Evolutionary conservation across 73 alveolate genomes (phyloP), one percentile per base, ranked within the genome.

Genomic region (Uronychia setigera): DNA sequence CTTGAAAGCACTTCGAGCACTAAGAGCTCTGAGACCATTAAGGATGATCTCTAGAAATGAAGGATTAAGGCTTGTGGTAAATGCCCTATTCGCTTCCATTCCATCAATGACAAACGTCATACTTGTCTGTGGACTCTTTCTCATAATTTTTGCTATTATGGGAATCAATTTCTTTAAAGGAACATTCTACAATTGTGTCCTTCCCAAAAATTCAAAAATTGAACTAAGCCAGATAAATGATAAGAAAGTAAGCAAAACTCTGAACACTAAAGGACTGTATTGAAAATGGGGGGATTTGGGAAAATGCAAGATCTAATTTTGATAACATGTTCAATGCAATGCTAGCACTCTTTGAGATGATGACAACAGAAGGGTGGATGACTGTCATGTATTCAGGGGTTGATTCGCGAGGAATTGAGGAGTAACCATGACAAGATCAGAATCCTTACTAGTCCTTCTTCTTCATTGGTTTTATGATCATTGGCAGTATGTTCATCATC

Each of bases 331-430:
- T 89, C 58, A 31, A 31, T 26, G 82, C 89, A 0, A 30, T 57
- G 35, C 67, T 78, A 1, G 35, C 95, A 0, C 81, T 89, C 34
- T 89, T 89, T 33, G 84, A 89, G 57, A 86, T 89, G 91, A 89
- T 78, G 76, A 82, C 87, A 26, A 89, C 90, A 13, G 95, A 89
- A 79, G 91, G 91, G 31, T 89, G 95, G 92, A 29, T 80, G 0
- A 29, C 11, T 0, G 83, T 89, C 67, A 89, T 89, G 95, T 83
- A 86, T 83, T 32, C 74, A 0, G 90, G 92, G 26, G 82, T 89
- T 0, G 95, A 89, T 80, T 33, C 86, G 14, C 32, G 34, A n/a
- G 92, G 88, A 19, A 78, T 77, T 1, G 92, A 89, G 14, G 14
- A 29, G 81, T 79, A 89, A 77, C 95, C 95, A 0, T 60, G 77